Conservation (phyloP, 441 rosid species). For the Oxalis stricta region DNA sequence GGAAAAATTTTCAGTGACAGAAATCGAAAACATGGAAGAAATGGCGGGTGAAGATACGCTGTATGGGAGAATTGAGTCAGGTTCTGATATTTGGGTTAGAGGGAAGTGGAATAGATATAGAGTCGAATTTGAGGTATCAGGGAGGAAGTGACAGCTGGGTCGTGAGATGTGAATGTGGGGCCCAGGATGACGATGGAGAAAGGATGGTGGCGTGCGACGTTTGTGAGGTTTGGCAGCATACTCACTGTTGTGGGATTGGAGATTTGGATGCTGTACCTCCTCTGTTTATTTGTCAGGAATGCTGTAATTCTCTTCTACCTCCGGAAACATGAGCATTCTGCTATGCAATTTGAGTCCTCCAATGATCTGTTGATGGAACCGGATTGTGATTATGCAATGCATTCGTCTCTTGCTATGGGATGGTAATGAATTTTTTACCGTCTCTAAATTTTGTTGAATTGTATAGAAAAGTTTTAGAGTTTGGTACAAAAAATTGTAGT, state of each 20-base stretch:
- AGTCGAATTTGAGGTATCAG: conserved; percentile 32
- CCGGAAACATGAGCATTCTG: too few species aligned
- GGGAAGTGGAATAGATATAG: conserved; percentile 39
- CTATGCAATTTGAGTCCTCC: conserved; percentile 16
- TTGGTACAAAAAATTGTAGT: too few species aligned
- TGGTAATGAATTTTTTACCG: background rate
- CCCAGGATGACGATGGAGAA: conserved; percentile 83
- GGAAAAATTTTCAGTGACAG: conserved; percentile 36
- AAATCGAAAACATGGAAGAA: conserved; percentile 33
- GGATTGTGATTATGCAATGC: conserved; percentile 6
- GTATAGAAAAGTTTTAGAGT: too few species aligned
- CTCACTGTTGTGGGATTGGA: conserved; percentile 61
- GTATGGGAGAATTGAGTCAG: conserved; percentile 38
- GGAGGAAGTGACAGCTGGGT: conserved; percentile 69
- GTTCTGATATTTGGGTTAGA: conserved; percentile 32
- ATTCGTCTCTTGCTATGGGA: background rate
- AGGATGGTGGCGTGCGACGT: conserved; percentile 80
- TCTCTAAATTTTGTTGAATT: background rate
- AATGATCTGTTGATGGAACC: conserved; percentile 21
- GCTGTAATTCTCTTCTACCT: conserved; percentile 40
- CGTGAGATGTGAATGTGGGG: conserved; percentile 67
- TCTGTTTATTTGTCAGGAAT: conserved; percentile 51
- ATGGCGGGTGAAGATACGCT: conserved; percentile 34
- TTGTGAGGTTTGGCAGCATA: conserved; percentile 87
- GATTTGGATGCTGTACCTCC: conserved; percentile 59